Evolutionary conservation across 345 rosid species (phyloP), one percentile per base, ranked within the genome.

Genomic region (Aethionema arabicum): DNA sequence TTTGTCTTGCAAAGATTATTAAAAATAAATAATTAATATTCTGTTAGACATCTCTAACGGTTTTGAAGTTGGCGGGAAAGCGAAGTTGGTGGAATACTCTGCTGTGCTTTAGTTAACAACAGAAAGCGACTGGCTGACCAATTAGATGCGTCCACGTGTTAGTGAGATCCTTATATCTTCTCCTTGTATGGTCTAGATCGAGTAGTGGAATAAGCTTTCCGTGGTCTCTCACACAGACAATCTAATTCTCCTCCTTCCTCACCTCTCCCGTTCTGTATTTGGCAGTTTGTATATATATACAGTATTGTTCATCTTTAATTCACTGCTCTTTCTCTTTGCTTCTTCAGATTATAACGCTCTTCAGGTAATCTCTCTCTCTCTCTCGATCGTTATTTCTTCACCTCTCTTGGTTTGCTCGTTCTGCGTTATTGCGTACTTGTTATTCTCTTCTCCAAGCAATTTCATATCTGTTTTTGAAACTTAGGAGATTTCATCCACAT

Each of bases 11-110:
- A 56, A 45, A 45, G 60, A 37, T 37, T 41, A 33, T 7, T 5
- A 48, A 11, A 4, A 39, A 29, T 8, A 51, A n/a, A 21, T 2
- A 21, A 21, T 2, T 36, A 50, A 14, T 51, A 15, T 52, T 58
- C 38, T 38, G 75, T 65, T 72, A 52, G 42, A 52, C 45, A 45
- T 66, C 46, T 65, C 61, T 72, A 65, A 72, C 75, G 75, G 70
- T 72, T 72, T 54, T 65, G 70, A 52, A 32, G 75, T 72, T 45
- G 66, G 75, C 75, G 75, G 75, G 70, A 72, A 64, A 65, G 70
- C 0, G 45, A 58, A 59, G 75, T 64, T 2, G 70, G 75, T 70
- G 11, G 68, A 49, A 15, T 56, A 46, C 13, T 61, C 45, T 35
- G 9, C 63, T 70, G 47, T 29, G 46, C 65, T 41, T 56, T 56